Evolutionary conservation across 371 early-diverging fungal species (phyloP).

Genomic region (Mortierella sp.): DNA sequence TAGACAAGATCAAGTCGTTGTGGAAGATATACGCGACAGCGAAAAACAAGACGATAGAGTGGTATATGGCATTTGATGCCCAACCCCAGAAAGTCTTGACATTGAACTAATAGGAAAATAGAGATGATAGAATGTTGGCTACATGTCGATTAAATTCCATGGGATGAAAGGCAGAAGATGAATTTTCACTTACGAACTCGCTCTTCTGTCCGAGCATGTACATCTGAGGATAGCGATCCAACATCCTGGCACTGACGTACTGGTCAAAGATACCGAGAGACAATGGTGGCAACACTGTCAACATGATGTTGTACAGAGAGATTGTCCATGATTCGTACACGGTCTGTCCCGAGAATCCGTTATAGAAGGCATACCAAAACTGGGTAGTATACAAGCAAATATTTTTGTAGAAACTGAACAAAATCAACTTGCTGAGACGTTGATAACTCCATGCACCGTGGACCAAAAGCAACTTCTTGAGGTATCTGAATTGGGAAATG

Average conservation of each 20-base stretch:
- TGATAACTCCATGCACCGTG: constrained; percentile 97
- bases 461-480: constrained; percentile 91
- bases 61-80: constrained; percentile 94
- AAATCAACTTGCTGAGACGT: constrained; percentile 86
- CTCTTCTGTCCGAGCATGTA: constrained; percentile 93
- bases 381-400: constrained; percentile 97
- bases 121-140: background rate
- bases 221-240: constrained; percentile 97
- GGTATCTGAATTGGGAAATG: constrained; percentile 92
- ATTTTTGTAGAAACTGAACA: constrained; percentile 97
- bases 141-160: background rate
- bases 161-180: background rate
- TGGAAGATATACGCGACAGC: constrained; percentile 62
- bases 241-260: constrained; percentile 90
- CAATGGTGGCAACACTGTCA: constrained; percentile 91
- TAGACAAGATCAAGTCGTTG: constrained; percentile 69
- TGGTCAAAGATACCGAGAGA: constrained; percentile 96
- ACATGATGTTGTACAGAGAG: constrained; percentile 90
- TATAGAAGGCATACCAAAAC: constrained; percentile 95
- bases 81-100: constrained; percentile 94
- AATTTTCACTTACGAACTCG: constrained; percentile 72
- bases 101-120: constrained; percentile 73
- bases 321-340: constrained; percentile 96
- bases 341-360: constrained; percentile 93
- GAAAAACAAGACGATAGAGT: constrained; percentile 70